phyloP scores from a whole-genome alignment of 805 yeast species.

The Cyberlindnera mycetangii region DNA sequence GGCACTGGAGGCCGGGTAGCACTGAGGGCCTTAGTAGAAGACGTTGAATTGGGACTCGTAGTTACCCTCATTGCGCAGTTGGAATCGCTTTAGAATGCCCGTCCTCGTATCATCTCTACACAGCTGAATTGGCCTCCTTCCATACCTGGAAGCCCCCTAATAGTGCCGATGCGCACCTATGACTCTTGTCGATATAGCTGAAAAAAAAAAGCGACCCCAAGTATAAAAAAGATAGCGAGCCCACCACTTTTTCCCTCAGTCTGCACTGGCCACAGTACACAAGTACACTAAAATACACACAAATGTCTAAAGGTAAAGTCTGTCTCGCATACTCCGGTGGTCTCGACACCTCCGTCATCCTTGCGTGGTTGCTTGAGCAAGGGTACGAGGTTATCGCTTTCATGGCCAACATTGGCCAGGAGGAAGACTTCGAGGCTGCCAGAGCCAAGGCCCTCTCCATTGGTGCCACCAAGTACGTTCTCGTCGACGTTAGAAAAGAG shows the following conservation, averaged over 20 bases:
- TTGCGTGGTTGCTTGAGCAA: constrained; percentile 97
- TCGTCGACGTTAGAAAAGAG: constrained; percentile 92
- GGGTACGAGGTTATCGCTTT: constrained; percentile 98
- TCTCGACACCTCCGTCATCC: constrained; percentile 94
- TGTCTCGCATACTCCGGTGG: constrained; percentile 99
- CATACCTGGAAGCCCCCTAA: too few species aligned
- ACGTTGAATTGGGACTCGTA: too few species aligned
- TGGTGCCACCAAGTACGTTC: constrained; percentile 95
- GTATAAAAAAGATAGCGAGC: too few species aligned
- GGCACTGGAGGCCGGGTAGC: too few species aligned
- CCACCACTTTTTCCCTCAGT: not conserved
- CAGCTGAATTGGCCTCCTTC: too few species aligned
- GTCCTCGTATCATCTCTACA: too few species aligned
- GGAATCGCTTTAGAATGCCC: too few species aligned
- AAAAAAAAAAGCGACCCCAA: not conserved
- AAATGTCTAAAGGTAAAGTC: constrained; percentile 98
- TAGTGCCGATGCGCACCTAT: too few species aligned
- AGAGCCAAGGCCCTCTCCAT: constrained; percentile 92
- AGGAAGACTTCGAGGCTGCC: constrained; percentile 98
- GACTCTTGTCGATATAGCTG: not conserved
- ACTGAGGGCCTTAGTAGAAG: too few species aligned
- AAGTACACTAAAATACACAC: constrained; percentile 6
- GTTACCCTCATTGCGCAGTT: too few species aligned
- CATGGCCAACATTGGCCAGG: constrained; percentile 98
- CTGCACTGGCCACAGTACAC: too few species aligned